Conservation (phyloP, 2,329 filamentous ascomycete species). For the Clarireedia sp. region DNA sequence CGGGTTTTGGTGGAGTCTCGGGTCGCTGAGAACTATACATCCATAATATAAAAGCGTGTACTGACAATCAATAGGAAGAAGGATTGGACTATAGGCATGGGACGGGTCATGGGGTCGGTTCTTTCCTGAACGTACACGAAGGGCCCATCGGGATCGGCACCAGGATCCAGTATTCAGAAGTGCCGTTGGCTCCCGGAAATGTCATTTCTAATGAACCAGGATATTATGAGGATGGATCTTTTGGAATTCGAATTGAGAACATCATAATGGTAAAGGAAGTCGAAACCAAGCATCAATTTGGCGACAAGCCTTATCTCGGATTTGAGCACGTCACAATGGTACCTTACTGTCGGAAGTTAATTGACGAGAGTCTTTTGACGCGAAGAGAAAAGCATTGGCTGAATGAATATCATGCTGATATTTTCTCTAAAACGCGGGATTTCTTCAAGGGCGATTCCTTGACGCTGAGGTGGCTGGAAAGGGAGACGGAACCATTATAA, state of each 20-base stretch:
- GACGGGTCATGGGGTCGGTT: constrained; percentile 92
- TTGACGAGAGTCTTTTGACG: constrained; percentile 66
- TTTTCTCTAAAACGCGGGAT: constrained; percentile 70
- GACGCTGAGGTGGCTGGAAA: constrained; percentile 72
- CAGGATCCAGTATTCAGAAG: constrained; percentile 82
- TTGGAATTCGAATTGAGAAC: constrained; percentile 95
- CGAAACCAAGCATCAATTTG: constrained; percentile 80
- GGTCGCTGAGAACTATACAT: too few species aligned
- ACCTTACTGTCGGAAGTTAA: constrained; percentile 83
- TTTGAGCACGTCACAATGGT: constrained; percentile 98
- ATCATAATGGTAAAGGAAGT: constrained; percentile 84
- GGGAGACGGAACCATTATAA: constrained; percentile 61
- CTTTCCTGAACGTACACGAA: constrained; percentile 94
- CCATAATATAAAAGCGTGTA: background rate
- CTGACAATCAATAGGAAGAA: constrained; percentile 41
- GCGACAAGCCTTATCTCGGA: constrained; percentile 86
- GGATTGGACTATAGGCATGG: constrained; percentile 94
- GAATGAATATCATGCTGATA: constrained; percentile 75
- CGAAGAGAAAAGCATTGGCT: constrained; percentile 74
- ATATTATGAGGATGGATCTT: constrained; percentile 92
- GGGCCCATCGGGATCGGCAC: constrained; percentile 95
- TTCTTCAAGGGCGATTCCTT: constrained; percentile 68
- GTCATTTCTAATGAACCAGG: constrained; percentile 95
- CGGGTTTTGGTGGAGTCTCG: too few species aligned
- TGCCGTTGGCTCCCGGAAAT: constrained; percentile 82